Evolutionary conservation across 805 yeast species (phyloP).

Genomic region (Babjeviella inositovora): DNA sequence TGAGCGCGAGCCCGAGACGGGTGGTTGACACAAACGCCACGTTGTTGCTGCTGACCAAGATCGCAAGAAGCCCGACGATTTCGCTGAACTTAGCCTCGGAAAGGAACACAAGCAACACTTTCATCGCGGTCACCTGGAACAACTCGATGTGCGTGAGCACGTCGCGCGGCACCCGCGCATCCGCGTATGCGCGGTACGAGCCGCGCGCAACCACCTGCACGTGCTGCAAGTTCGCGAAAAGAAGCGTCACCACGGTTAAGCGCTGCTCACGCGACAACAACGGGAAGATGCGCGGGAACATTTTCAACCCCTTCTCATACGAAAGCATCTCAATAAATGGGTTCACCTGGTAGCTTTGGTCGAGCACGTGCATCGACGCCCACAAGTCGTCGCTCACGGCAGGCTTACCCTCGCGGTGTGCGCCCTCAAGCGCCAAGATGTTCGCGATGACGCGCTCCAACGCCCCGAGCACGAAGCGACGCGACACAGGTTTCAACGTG

Average conservation of each 20-base stretch:
- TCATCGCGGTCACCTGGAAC: constrained; percentile 69
- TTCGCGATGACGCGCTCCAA: constrained; percentile 23
- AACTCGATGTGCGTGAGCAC: constrained; percentile 49
- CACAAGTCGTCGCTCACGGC: constrained; percentile 26
- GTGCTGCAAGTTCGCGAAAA: constrained; percentile 69
- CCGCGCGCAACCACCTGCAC: constrained; percentile 67
- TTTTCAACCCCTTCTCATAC: constrained; percentile 77
- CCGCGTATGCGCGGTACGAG: constrained; percentile 51
- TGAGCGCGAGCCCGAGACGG: constrained; percentile 71
- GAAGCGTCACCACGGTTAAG: constrained; percentile 56
- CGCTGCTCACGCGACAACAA: constrained; percentile 66
- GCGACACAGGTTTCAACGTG: constrained; percentile 14
- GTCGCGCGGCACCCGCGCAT: constrained; percentile 33
- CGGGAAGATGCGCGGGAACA: constrained; percentile 78
- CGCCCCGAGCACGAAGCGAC: constrained; percentile 11
- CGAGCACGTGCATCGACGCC: constrained; percentile 65
- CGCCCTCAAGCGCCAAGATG: constrained; percentile 22
- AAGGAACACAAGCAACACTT: constrained; percentile 68
- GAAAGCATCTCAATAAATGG: constrained; percentile 76
- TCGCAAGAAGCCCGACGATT: constrained; percentile 60
- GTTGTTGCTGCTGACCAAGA: constrained; percentile 55
- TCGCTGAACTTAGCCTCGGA: constrained; percentile 72
- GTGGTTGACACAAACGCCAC: constrained; percentile 52
- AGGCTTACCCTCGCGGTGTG: constrained; percentile 1
- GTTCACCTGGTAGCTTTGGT: constrained; percentile 47